Base-by-base conservation (phyloP, 2,329 filamentous ascomycete genomes). In the Clonostachys rhizophaga region DNA sequence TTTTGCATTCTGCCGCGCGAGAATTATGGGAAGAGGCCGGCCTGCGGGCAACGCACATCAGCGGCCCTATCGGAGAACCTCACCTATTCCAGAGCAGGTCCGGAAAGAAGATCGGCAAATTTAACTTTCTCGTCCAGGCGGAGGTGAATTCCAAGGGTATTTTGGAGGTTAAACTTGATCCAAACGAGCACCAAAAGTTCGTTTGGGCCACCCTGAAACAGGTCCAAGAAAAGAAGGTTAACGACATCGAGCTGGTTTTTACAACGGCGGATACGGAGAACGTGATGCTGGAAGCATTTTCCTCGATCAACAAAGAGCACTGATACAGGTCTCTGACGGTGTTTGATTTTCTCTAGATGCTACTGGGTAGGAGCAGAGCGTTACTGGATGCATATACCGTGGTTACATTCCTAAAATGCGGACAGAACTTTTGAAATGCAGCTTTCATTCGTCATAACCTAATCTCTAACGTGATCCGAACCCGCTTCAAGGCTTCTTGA, bases 1-100 rank as follows among this genome's bases (percentile, higher is more conserved):
- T 78, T 6, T 58, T 78, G 5, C 54, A 66, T 43, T 68, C 64
- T 14, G 68, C 66, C 16, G 69, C 65, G 14, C 65, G 75, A 14
- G 75, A 79, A 59, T 60, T 78, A 3, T 64, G 58, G 56, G 75
- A 78, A 57, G 74, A 78, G 56, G 55, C 70, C 9, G 71, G 73
- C 0, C 57, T 77, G 5, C 45, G 52, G 33, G 63, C 62, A 5
- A 52, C 44, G 11, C 55, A 54, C 33, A 52, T 72, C 40, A 45
- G 49, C 39, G 50, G 58, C 30, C 51, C 59, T 13, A 52, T 70
- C 6, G 55, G 54, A 37, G 54, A 51, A 4, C 58, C 59, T 0
- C 55, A 54, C 4, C 52, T 60, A 10, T 68, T 70, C 46, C 61
- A 59, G 8, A 69, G 68, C 39, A 53, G 65, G 9, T 60, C 53